Evolutionary conservation across 2,329 filamentous ascomycete species (phyloP).

Genomic region (Alternaria alternata): DNA sequence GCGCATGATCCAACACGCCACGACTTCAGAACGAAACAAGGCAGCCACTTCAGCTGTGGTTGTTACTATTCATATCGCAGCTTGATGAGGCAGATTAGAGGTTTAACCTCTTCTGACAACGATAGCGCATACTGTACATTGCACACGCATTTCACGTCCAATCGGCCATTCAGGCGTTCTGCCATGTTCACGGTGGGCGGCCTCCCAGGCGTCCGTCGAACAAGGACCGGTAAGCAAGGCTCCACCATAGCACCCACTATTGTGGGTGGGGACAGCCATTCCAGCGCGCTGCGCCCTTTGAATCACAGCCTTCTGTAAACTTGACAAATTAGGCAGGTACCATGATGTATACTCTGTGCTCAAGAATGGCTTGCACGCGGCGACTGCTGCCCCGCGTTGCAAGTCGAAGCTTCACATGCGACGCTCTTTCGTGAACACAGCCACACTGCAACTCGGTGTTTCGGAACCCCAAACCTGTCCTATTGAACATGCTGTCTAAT

Average conservation of each 20-base stretch:
- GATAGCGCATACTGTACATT: constrained; percentile 3
- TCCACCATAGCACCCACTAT: background rate
- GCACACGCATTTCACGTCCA: background rate
- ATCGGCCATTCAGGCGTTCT: constrained; percentile 1
- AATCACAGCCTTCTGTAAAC: background rate
- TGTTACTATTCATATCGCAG: constrained; percentile 18
- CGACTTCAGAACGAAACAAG: constrained; percentile 25
- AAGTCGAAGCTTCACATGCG: constrained; percentile 1
- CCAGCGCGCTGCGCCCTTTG: background rate
- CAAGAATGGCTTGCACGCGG: background rate
- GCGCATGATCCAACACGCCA: constrained; percentile 11
- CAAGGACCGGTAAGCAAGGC: background rate
- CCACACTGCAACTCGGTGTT: background rate
- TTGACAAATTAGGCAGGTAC: background rate
- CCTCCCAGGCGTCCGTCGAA: constrained; percentile 13
- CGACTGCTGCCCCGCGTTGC: constrained; percentile 11
- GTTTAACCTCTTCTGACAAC: constrained; percentile 4
- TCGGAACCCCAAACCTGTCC: too few relatives aligned
- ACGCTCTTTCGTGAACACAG: background rate
- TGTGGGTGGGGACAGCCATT: background rate
- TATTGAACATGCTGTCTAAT: constrained; percentile 4
- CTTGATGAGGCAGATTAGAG: constrained; percentile 35
- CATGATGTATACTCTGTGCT: background rate
- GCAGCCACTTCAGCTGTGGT: constrained; percentile 30
- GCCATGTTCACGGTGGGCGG: constrained; percentile 4